Conservation (phyloP, 306 rosid genomes). For the Begonia fuchsioides region DNA sequence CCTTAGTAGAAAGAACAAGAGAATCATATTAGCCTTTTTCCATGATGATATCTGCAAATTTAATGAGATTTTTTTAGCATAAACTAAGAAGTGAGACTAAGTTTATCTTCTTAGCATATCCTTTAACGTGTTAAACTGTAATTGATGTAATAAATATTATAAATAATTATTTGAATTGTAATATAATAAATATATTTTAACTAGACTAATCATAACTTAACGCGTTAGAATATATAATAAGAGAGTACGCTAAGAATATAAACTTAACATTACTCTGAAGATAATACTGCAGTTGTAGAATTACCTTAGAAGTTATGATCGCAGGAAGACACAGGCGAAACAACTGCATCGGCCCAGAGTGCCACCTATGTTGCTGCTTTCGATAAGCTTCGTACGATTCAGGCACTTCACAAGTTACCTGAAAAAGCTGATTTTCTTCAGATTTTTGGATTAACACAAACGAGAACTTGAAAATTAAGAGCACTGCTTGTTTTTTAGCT, state of each 20-base stretch:
- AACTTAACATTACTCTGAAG: no score
- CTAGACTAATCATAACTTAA: no score
- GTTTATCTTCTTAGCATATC: no score
- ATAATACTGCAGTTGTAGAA: no score
- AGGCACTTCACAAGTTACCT: constrained; percentile 91
- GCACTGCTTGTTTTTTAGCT: constrained; percentile 2
- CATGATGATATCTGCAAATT: constrained; percentile 63
- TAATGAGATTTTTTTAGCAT: constrained; percentile 9
- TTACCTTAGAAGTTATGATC: constrained; percentile 69
- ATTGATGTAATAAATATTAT: no score
- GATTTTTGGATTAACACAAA: not conserved
- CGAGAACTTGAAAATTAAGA: not conserved
- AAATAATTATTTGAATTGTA: no score
- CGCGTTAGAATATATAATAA: no score
- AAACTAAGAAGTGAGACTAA: no score
- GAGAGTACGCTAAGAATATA: no score
- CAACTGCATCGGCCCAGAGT: constrained; percentile 97
- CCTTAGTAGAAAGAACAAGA: constrained; percentile 74
- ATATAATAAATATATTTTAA: no score
- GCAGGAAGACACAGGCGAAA: constrained; percentile 85
- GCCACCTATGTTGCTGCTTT: constrained; percentile 99
- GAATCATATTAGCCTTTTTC: constrained; percentile 82
- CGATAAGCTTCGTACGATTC: constrained; percentile 93
- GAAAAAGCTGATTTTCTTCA: constrained; percentile 3
- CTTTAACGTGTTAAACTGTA: no score